Percentiles rank a stretch among this genome's conserved stretches.
These are phyloP conservation scores for Colletotrichum tropicale DNA, from an alignment of 2,329 filamentous ascomycete species.

Conservation along the genomic window DNA sequence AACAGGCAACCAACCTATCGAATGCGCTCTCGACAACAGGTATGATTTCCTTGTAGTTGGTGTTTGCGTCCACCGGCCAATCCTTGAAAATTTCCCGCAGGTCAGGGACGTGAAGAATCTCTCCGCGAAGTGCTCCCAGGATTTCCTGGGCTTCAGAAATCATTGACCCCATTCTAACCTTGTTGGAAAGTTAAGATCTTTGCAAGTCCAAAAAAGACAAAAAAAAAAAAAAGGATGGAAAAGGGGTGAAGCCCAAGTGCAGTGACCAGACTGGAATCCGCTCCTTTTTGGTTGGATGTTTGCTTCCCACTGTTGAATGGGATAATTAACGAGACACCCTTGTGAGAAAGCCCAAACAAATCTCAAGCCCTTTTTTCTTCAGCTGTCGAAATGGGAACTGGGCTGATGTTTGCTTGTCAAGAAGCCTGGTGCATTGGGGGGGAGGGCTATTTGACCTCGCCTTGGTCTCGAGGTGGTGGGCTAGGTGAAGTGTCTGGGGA, in stretches of 20 bases:
- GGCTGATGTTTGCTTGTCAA: not conserved
- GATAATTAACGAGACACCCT: not conserved
- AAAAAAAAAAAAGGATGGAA: too few relatives aligned
- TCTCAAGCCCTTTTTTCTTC: not conserved
- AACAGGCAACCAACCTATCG: not conserved
- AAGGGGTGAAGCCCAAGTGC: not conserved
- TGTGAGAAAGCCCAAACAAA: not conserved
- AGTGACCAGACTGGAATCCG: not conserved
- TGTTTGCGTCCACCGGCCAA: constrained; percentile 29
- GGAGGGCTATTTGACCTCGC: not conserved
- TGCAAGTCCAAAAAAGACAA: not conserved
- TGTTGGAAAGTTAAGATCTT: not conserved
- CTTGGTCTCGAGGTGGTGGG: not conserved
- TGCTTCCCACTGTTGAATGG: not conserved
- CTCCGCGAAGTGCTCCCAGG: constrained; percentile 27
- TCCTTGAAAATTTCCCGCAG: constrained; percentile 25
- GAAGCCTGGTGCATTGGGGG: not conserved
- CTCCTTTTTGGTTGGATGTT: not conserved
- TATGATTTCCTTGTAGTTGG: constrained; percentile 23
- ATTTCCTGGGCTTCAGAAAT: constrained; percentile 4
- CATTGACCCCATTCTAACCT: not conserved
- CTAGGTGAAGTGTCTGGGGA: not conserved
- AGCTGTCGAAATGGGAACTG: not conserved
- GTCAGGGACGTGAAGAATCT: constrained; percentile 30
- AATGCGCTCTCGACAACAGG: constrained; percentile 22